Evolutionary conservation across 768 basidiomycete genomes (phyloP).

Genomic region (Tricholoma saponaceum): DNA sequence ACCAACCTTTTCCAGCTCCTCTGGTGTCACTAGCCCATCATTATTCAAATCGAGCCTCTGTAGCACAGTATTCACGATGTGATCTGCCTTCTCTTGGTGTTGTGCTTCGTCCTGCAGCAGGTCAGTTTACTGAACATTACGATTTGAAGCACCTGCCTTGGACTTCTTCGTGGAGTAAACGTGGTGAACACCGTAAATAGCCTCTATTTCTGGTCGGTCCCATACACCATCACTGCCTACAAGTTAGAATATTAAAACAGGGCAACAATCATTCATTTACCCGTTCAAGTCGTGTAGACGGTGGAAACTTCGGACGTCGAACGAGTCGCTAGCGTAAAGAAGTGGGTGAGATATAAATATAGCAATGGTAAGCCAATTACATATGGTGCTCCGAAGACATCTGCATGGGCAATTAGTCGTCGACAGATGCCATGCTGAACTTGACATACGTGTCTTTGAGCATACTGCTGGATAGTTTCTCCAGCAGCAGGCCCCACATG

Average conservation of each 20-base stretch:
- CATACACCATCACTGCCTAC: constrained; percentile 69
- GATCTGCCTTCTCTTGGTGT: constrained; percentile 78
- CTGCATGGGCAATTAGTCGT: constrained; percentile 32
- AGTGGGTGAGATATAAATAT: constrained; percentile 2
- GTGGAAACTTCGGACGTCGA: constrained; percentile 88
- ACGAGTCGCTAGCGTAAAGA: constrained; percentile 59
- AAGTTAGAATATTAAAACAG: background rate
- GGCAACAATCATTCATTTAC: constrained; percentile 32
- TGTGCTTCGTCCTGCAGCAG: constrained; percentile 60
- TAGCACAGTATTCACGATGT: constrained; percentile 71
- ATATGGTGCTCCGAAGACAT: constrained; percentile 91
- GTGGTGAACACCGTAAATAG: constrained; percentile 95
- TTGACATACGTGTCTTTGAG: constrained; percentile 80
- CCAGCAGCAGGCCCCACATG: constrained; percentile 43
- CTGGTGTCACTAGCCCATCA: constrained; percentile 65
- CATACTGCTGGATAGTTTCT: constrained; percentile 79
- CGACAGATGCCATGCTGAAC: constrained; percentile 11
- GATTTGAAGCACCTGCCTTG: constrained; percentile 36
- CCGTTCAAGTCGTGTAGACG: constrained; percentile 90
- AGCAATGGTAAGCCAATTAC: constrained; percentile 32
- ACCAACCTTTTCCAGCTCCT: constrained; percentile 72
- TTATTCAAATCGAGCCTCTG: constrained; percentile 65
- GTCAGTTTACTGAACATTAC: background rate
- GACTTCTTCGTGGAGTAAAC: constrained; percentile 81
- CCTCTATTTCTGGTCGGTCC: constrained; percentile 87